phyloP scores from a whole-genome alignment of 2,329 filamentous ascomycete genomes.

The Fusarium annulatum region DNA sequence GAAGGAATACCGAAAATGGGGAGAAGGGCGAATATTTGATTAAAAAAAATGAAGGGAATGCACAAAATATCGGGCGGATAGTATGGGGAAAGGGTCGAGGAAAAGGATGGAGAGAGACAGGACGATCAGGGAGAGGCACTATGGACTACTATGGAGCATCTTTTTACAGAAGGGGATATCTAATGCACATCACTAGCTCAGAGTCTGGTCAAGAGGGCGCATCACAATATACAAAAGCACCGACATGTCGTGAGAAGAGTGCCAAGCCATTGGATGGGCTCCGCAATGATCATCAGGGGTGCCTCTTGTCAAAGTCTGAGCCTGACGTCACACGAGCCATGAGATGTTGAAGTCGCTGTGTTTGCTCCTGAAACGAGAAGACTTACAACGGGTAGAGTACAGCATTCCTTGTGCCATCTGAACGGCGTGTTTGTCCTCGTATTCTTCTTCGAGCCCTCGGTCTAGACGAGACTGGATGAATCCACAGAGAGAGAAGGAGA shows the following conservation, averaged over 20 bases:
- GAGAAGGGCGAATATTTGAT: constrained; percentile 7
- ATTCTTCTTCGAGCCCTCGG: not conserved
- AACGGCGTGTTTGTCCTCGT: constrained; percentile 18
- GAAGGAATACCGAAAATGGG: not conserved
- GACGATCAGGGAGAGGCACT: constrained; percentile 24
- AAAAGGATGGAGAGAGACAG: constrained; percentile 10
- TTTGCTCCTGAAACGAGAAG: constrained; percentile 35
- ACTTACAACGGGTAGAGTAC: not conserved
- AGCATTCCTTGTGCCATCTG: not conserved
- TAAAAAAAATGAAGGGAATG: constrained; percentile 29
- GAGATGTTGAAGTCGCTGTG: constrained; percentile 16
- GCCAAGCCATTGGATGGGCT: constrained; percentile 28
- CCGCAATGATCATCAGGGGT: constrained; percentile 37
- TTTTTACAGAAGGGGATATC: constrained; percentile 32
- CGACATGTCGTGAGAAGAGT: constrained; percentile 8
- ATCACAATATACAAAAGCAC: constrained; percentile 36
- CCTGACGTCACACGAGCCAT: constrained; percentile 33
- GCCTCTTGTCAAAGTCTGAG: not conserved
- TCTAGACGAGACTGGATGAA: not conserved
- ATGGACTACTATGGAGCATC: constrained; percentile 3
- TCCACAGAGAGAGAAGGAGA: not conserved
- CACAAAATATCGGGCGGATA: constrained; percentile 21
- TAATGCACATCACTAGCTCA: constrained; percentile 35
- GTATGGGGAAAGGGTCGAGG: constrained; percentile 19
- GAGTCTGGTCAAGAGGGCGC: constrained; percentile 23